phyloP scores from a whole-genome alignment of 345 rosid species.

The Erucastrum elatum region DNA sequence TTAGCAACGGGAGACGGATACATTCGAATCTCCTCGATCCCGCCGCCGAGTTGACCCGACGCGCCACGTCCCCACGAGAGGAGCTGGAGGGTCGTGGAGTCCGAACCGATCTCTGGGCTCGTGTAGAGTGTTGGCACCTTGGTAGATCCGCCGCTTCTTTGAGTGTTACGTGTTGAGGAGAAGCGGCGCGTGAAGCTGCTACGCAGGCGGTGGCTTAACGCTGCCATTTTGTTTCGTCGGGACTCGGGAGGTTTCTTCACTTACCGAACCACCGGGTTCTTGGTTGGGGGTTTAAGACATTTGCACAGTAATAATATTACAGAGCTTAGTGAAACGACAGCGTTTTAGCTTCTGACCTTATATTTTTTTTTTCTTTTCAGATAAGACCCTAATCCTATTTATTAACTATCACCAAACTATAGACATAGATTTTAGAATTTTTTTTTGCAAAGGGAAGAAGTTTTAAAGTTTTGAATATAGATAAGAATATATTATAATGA shows the following conservation, averaged over 20 bases:
- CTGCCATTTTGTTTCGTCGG: slow-evolving; percentile 32
- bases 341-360: not conserved
- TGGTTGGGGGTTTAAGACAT: slow-evolving; percentile 6
- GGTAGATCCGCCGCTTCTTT: slow-evolving; percentile 16
- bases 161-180: slow-evolving; percentile 17
- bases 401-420: not conserved
- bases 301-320: not conserved
- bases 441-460: not conserved
- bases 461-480: no score
- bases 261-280: not conserved
- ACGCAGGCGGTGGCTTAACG: slow-evolving; percentile 34
- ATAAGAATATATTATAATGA: no score
- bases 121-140: slow-evolving; percentile 55
- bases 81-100: slow-evolving; percentile 53
- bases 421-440: not conserved
- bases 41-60: slow-evolving; percentile 94
- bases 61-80: slow-evolving; percentile 93
- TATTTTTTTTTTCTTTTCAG: not conserved
- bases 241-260: slow-evolving; percentile 7
- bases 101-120: slow-evolving; percentile 41
- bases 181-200: slow-evolving; percentile 32
- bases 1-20: slow-evolving; percentile 73
- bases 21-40: slow-evolving; percentile 70
- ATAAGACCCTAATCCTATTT: not conserved
- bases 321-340: not conserved